Evolutionary conservation across 2,329 filamentous ascomycete genomes (phyloP).

Genomic region (Eurotiales sp.): DNA sequence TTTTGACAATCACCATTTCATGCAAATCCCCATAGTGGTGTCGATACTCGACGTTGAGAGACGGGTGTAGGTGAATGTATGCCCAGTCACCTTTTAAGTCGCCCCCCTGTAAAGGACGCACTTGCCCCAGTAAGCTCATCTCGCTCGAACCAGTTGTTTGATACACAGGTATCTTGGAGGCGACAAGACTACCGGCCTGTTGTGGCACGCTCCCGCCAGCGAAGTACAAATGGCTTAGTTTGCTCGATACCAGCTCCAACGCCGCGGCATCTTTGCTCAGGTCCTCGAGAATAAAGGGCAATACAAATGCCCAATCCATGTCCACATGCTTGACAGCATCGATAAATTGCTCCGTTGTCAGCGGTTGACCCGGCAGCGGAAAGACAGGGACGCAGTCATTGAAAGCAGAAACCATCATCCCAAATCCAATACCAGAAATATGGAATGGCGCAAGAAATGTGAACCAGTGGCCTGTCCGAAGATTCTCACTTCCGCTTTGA

Average conservation of each 20-base stretch:
- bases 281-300: slow-evolving; percentile 11
- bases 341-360: slow-evolving; percentile 6
- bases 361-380: slow-evolving; percentile 1
- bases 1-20: slow-evolving; percentile 8
- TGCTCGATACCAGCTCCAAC: neutral
- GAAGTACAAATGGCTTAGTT: slow-evolving; percentile 9
- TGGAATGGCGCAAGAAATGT: slow-evolving; percentile 11
- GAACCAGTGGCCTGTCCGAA: slow-evolving; percentile 7
- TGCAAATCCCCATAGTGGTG: slow-evolving; percentile 7
- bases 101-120: slow-evolving; percentile 4
- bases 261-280: slow-evolving; percentile 1
- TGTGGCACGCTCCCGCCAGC: slow-evolving; percentile 5
- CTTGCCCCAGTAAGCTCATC: slow-evolving; percentile 6
- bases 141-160: slow-evolving; percentile 12
- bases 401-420: slow-evolving; percentile 7
- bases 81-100: slow-evolving; percentile 1
- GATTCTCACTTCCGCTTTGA: slow-evolving; percentile 5
- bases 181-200: slow-evolving; percentile 5
- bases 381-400: slow-evolving; percentile 10
- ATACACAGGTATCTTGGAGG: slow-evolving; percentile 8
- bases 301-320: slow-evolving; percentile 11
- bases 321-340: slow-evolving; percentile 7
- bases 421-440: slow-evolving; percentile 12
- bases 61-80: slow-evolving; percentile 9
- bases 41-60: slow-evolving; percentile 5